Base-by-base conservation (phyloP, 1,139 yeast species). In the Meyerozyma sp. region DNA sequence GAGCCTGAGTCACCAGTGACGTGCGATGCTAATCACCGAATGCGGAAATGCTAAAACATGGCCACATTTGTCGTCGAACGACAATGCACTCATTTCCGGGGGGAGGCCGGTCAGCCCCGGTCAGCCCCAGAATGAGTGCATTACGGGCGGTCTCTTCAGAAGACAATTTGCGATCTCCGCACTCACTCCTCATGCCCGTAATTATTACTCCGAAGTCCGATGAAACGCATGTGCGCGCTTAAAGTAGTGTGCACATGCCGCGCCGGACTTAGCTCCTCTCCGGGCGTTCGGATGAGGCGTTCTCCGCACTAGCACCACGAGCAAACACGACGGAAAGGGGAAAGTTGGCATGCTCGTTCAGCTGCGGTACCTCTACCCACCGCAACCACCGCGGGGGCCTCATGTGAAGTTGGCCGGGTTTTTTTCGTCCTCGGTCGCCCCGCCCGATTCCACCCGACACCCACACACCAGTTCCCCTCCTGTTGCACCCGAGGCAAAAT, bases 401-500 rank as follows among this genome's bases (percentile, higher is more conserved):
- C 23, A 21, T 6, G 5, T 21, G 6, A 5, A 21, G 5, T 21
- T 21, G 23, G 23, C 8, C 23, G 8, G 8, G 8, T 21, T 3
- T 21, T 21, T 21, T 21, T 21, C 23, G 23, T 21, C 23, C 23
- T 21, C 23, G 23, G 23, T 6, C 6, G 6, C 5, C 5, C 21
- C 35, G 10, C 27, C 37, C 37, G 37, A 11, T 20, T 8, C 14
- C 37, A 18, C 37, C 37, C 37, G 37, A 18, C 37, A 16, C 26
- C 37, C 26, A 16, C n/a, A 13, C 37, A 34, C 37, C 37, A 34
- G 3, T 21, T 34, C 37, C 37, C 37, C 37, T 34, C 37, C 37
- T 34, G 37, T 10, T 18, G 25, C 37, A 34, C 37, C 37, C 37
- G 37, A 34, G 37, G 37, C 25, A 11, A 11, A 8, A 20, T 34